Conservation (phyloP, 2,329 filamentous ascomycete species). For the Fusarium graminum region DNA sequence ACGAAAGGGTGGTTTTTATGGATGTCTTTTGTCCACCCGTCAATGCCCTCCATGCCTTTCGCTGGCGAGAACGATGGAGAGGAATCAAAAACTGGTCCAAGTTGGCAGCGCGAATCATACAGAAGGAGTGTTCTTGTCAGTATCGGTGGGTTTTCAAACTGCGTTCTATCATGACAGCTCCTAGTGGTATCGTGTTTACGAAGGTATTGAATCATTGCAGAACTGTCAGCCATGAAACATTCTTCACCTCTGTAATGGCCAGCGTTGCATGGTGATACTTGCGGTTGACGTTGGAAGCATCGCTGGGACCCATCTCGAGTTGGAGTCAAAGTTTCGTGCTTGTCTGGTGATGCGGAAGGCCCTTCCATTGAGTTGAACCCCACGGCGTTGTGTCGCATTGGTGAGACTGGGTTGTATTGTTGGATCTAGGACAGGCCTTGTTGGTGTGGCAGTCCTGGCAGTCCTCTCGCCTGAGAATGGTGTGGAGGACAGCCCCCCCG, state of each 20-base stretch:
- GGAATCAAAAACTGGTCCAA: constrained; percentile 96
- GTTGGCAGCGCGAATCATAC: constrained; percentile 86
- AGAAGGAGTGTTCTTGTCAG: constrained; percentile 68
- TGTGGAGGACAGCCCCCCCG: constrained; percentile 62
- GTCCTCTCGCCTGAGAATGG: constrained; percentile 64
- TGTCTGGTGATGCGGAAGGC: constrained; percentile 69
- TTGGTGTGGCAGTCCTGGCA: constrained; percentile 61
- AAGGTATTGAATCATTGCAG: constrained; percentile 36
- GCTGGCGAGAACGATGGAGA: constrained; percentile 64
- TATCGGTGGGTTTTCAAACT: constrained; percentile 22
- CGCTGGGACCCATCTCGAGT: constrained; percentile 87
- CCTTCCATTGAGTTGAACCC: constrained; percentile 14
- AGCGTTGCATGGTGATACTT: constrained; percentile 8
- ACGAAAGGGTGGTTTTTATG: constrained; percentile 86
- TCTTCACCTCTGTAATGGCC: constrained; percentile 25
- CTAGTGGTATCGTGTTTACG: constrained; percentile 27
- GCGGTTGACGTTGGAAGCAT: constrained; percentile 46
- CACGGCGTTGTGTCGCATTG: constrained; percentile 28
- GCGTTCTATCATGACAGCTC: constrained; percentile 38
- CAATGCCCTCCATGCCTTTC: constrained; percentile 71
- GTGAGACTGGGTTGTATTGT: constrained; percentile 37
- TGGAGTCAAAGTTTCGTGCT: constrained; percentile 95
- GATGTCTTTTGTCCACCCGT: constrained; percentile 93
- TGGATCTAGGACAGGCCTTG: constrained; percentile 47
- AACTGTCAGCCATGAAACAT: constrained; percentile 30